Evolutionary conservation across 2,329 filamentous ascomycete species (phyloP), one percentile per base, ranked within the genome.

Genomic region (Fusarium sp.): DNA sequence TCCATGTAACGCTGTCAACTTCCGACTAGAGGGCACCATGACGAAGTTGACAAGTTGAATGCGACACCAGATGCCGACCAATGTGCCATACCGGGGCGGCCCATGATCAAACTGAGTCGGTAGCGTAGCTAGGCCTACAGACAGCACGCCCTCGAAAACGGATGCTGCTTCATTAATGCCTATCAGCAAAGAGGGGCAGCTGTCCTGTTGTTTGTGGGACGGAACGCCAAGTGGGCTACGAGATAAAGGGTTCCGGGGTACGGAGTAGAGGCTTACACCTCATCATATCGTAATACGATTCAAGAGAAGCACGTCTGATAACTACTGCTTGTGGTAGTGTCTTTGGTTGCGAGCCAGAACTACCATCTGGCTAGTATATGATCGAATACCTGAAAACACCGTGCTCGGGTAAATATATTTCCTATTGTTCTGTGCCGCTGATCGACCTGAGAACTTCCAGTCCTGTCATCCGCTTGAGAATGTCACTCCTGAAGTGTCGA

Each of bases 191-290:
- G 60, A 76, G 74, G 73, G 72, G 71, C 65, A 54, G 56, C 44
- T 60, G 67, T 76, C 67, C 72, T 68, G 70, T 73, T 64, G 63
- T 51, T 64, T 72, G 74, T 70, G 74, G 74, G 72, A 76, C 73
- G 41, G 63, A 60, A 67, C 57, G 45, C 62, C 48, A 59, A 74
- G 75, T 73, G 74, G 74, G 60, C 61, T 68, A 64, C 60, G 52
- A 66, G 74, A 76, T 77, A 77, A 74, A 77, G 74, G 60, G 51
- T 61, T 45, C 41, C 29, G 33, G 52, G 52, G 49, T 48, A 60
- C 25, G 31, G 55, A 52, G 49, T 44, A 60, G 44, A 55, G 52
- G 48, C 58, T 73, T 70, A 73, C 70, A 61, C 25, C 48, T 72
- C 59, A 62, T 21, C 57, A 72, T 73, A 64, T 72, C 56, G 67